phyloP scores from a whole-genome alignment of 345 rosid genomes.

The Syzygium grande region DNA sequence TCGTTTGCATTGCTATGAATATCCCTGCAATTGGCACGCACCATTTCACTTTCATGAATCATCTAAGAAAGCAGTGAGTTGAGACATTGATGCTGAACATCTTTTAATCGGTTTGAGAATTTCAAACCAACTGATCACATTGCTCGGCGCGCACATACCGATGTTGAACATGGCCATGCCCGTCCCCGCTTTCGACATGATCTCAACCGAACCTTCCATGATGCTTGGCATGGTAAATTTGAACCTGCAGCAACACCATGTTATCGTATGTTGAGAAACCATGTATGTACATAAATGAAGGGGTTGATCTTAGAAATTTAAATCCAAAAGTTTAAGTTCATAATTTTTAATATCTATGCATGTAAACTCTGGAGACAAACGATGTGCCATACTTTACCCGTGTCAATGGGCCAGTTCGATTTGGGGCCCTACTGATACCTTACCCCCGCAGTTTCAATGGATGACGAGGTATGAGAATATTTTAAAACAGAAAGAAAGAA shows the following conservation, averaged over 20 bases:
- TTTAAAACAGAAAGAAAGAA: neutral
- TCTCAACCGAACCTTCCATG: conserved; percentile 63
- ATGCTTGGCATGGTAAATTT: conserved; percentile 6
- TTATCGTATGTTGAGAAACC: neutral
- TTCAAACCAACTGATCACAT: no score
- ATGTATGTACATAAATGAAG: neutral
- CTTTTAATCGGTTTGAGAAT: neutral
- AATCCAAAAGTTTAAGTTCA: neutral
- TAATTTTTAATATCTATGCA: neutral
- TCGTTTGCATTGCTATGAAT: conserved; percentile 76
- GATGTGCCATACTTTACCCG: neutral
- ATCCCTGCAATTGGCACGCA: conserved; percentile 33
- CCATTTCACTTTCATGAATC: neutral
- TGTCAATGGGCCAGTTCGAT: neutral
- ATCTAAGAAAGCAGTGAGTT: neutral
- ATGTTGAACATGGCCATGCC: conserved; percentile 96
- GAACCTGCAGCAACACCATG: neutral
- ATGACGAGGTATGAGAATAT: neutral
- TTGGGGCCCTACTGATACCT: neutral
- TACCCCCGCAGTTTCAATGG: neutral
- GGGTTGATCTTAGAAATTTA: neutral
- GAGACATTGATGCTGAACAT: neutral
- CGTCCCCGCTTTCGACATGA: conserved; percentile 84
- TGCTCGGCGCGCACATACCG: conserved; percentile 28
- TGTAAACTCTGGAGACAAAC: no score